Evolutionary conservation across 192 early-diverging fungal species (phyloP).

Genomic region (Kickxella alabastrina): DNA sequence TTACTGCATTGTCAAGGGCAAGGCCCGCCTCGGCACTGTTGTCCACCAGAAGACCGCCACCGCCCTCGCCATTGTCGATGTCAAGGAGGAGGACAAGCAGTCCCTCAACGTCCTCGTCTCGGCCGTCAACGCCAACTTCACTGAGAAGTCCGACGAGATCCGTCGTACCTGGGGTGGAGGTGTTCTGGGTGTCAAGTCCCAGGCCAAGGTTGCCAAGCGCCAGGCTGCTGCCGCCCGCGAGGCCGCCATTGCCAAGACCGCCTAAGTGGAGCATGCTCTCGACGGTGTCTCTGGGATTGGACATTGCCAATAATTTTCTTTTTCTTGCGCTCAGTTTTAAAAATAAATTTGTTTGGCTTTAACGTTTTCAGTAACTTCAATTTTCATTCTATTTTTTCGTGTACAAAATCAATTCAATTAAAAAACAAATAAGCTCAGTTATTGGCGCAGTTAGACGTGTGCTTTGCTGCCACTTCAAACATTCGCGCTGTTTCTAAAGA

Average conservation of each 20-base stretch:
- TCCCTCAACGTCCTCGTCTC: slow-evolving; percentile 81
- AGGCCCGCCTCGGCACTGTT: slow-evolving; percentile 96
- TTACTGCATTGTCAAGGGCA: slow-evolving; percentile 99
- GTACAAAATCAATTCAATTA: no score
- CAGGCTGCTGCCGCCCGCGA: slow-evolving; percentile 55
- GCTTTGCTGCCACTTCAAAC: no score
- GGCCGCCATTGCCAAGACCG: slow-evolving; percentile 13
- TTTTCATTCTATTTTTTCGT: no score
- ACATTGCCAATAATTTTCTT: no score
- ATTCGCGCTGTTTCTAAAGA: no score
- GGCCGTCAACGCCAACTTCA: slow-evolving; percentile 93
- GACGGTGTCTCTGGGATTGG: no score
- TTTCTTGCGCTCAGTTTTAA: no score
- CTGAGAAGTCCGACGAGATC: slow-evolving; percentile 89
- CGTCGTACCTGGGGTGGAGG: slow-evolving; percentile 98
- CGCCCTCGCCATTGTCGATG: slow-evolving; percentile 90
- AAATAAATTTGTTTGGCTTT: no score
- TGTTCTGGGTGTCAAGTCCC: slow-evolving; percentile 92
- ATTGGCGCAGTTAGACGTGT: no score
- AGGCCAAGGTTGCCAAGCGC: slow-evolving; percentile 76
- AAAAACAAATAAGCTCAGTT: no score
- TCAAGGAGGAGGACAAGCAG: slow-evolving; percentile 93
- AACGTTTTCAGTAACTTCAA: no score
- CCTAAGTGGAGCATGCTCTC: no score
- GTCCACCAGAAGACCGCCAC: slow-evolving; percentile 99